Conservation (phyloP, 2,329 filamentous ascomycete genomes). For the Phyllosticta capitalensis region DNA sequence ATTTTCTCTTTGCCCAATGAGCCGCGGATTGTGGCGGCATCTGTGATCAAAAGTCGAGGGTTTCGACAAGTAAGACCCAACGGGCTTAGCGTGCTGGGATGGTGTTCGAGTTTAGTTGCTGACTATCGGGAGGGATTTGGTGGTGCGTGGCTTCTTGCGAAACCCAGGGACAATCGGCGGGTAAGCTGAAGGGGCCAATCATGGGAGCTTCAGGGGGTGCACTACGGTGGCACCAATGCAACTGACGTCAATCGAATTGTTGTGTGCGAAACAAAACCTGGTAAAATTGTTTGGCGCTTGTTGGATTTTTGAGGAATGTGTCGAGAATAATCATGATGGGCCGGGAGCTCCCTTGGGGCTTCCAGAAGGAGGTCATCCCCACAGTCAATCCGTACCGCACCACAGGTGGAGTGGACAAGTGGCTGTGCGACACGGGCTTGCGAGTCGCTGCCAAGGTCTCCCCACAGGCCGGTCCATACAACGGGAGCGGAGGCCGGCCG, state of each 20-base stretch:
- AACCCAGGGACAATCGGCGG: not conserved
- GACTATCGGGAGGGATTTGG: not conserved
- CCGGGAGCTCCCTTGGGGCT: not conserved
- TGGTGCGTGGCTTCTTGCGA: not conserved
- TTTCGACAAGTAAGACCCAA: not conserved
- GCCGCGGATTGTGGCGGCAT: not conserved
- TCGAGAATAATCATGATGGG: not conserved
- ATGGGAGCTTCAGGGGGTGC: not conserved
- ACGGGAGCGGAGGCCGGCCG: not conserved
- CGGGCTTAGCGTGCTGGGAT: not conserved
- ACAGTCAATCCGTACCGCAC: not conserved
- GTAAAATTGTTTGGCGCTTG: not conserved
- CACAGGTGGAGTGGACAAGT: too few relatives aligned
- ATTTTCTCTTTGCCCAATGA: not conserved
- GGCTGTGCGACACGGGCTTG: not conserved
- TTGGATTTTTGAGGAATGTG: not conserved
- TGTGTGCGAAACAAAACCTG: not conserved
- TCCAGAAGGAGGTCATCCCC: not conserved
- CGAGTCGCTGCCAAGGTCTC: not conserved
- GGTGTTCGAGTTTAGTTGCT: not conserved
- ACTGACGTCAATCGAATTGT: not conserved
- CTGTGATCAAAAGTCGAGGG: not conserved
- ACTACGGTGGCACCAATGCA: not conserved
- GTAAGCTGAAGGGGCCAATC: not conserved
- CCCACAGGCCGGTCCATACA: not conserved